Evolutionary conservation across 306 rosid species (phyloP), one percentile per base, ranked within the genome.

Genomic region (Biancaea sappan): DNA sequence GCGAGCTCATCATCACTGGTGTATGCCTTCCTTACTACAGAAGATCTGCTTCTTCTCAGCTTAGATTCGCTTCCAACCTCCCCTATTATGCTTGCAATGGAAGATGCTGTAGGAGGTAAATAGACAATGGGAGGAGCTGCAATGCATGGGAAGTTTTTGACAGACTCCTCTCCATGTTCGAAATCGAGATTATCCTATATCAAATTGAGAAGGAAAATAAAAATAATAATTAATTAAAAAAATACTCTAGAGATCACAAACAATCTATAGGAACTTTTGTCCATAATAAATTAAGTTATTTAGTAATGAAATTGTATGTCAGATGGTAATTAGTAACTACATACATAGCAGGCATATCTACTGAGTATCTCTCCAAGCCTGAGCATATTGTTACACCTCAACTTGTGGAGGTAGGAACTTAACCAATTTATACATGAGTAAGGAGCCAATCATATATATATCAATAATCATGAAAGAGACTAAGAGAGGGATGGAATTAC

Each of bases 1-100:
- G 89, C 87, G 6, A 92, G 92, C 82, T 92, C 97, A 52, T 92
- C 97, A 71, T 89, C 97, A 47, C 97, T 92, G 44, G 89, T 84
- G 79, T 83, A 74, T 7, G 97, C 84, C 74, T 92, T 92, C 62
- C 88, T 71, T 40, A 83, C 47, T 72, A 88, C 73, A 13, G 89
- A 92, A 38, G 97, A 86, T 59, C 73, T 86, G 44, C 87, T 89
- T 88, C 96, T 83, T 80, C 80, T 90, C 18, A 92, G 78, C 59
- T 88, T 81, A 8, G 84, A 47, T 60, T 83, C 80, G 51, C 83
- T 73, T 75, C 95, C 90, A 51, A 69, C 70, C 69, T 84, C 88
- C 14, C 92, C 97, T 6, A 84, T 67, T 41, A 89, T 52, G 44
- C 77, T 83, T 6, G 80, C 76, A 66, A 88, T 62, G 22, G 85